These are phyloP conservation scores for Anthracocystis walkeri DNA, from an alignment of 1,284 basidiomycete species.

Conservation along the genomic window DNA sequence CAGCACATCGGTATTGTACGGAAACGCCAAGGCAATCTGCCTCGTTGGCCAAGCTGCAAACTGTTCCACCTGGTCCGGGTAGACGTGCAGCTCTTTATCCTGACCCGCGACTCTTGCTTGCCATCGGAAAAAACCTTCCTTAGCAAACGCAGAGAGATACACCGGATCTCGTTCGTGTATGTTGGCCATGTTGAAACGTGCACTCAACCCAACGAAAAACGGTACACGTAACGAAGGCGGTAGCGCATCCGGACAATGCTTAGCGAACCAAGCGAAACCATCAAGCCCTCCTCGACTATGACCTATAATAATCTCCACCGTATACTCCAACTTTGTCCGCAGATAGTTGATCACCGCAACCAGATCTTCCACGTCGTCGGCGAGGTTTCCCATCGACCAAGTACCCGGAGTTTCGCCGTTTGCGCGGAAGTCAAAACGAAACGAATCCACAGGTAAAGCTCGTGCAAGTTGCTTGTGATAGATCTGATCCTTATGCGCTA, in stretches of 20 bases:
- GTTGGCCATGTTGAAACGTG: constrained; percentile 55
- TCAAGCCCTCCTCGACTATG: constrained; percentile 43
- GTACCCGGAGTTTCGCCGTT: constrained; percentile 45
- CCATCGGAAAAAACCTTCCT: constrained; percentile 55
- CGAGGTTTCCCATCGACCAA: constrained; percentile 42
- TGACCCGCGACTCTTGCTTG: constrained; percentile 55
- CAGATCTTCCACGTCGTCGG: constrained; percentile 50
- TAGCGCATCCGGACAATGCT: constrained; percentile 37
- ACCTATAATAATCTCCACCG: constrained; percentile 35
- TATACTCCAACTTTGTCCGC: constrained; percentile 34
- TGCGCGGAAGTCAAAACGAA: constrained; percentile 82
- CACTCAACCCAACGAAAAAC: constrained; percentile 73
- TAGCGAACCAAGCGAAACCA: constrained; percentile 43
- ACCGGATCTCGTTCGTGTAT: constrained; percentile 51
- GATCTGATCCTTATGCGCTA: constrained; percentile 75
- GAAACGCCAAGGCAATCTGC: constrained; percentile 40
- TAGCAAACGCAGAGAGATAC: constrained; percentile 44
- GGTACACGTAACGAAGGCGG: constrained; percentile 62
- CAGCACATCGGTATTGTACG: constrained; percentile 53
- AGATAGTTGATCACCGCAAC: constrained; percentile 37
- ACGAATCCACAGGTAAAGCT: constrained; percentile 80
- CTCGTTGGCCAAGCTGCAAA: constrained; percentile 53
- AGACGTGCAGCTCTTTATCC: constrained; percentile 45
- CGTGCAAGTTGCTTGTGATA: constrained; percentile 80
- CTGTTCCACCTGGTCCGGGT: constrained; percentile 49